These are phyloP conservation scores for Kwoniella sp. DNA, from an alignment of 768 basidiomycete species.

Conservation along the genomic window DNA sequence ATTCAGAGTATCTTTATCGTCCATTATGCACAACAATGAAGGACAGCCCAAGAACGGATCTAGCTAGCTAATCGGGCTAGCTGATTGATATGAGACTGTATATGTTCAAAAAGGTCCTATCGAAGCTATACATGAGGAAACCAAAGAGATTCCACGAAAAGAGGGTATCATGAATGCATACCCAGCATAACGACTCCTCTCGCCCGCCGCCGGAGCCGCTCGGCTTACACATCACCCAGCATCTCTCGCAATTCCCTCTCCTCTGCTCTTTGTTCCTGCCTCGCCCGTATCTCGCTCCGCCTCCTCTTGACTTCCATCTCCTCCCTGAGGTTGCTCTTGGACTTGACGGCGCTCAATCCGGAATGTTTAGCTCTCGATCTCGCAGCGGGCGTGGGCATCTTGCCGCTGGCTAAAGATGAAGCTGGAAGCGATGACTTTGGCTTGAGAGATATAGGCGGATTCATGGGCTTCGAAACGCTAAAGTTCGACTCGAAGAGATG, in stretches of 20 bases:
- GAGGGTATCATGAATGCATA: too few species aligned
- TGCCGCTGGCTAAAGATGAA: neutral
- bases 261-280: constrained; percentile 39
- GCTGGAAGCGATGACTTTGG: neutral
- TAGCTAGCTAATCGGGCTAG: too few species aligned
- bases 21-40: too few species aligned
- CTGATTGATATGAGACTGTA: too few species aligned
- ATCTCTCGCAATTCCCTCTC: constrained; percentile 43
- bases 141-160: too few species aligned
- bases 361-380: constrained; percentile 20
- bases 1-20: too few species aligned
- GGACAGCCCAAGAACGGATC: too few species aligned
- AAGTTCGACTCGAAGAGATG: constrained; percentile 30
- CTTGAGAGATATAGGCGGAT: neutral
- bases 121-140: too few species aligned
- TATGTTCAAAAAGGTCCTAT: too few species aligned
- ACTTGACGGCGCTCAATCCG: constrained; percentile 42
- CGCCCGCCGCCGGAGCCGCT: too few species aligned
- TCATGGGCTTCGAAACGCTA: constrained; percentile 10
- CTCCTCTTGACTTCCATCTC: constrained; percentile 37
- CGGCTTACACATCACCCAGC: constrained; percentile 28
- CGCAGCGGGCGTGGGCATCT: constrained; percentile 15
- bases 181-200: too few species aligned
- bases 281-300: constrained; percentile 38
- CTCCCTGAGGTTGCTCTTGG: constrained; percentile 28